These are phyloP conservation scores for Sclerotinia borealis DNA, from an alignment of 2,329 filamentous ascomycete species.

Conservation along the genomic window DNA sequence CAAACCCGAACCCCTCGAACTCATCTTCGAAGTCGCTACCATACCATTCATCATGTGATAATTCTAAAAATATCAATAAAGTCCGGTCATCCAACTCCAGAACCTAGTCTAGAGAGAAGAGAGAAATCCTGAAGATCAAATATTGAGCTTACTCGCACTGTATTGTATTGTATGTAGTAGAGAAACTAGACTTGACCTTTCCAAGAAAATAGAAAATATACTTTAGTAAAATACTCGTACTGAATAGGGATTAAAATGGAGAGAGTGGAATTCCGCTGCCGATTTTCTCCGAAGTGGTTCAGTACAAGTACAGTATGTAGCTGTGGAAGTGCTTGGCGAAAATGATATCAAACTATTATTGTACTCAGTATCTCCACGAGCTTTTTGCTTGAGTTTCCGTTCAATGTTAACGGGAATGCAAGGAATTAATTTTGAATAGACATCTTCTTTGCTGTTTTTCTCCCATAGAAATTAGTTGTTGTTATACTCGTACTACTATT, in stretches of 20 bases:
- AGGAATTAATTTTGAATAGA: no score
- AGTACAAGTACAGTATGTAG: neutral
- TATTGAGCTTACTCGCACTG: no score
- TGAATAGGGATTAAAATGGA: neutral
- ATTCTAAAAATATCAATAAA: no score
- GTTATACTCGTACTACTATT: neutral
- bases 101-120: neutral
- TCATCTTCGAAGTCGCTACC: neutral
- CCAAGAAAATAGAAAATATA: no score
- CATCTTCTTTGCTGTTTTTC: no score
- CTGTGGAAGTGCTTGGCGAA: neutral
- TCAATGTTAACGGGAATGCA: neutral
- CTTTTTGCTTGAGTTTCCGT: neutral
- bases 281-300: neutral
- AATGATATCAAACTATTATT: no score
- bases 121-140: neutral
- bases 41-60: neutral
- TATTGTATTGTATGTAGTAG: no score
- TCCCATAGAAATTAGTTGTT: neutral
- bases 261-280: neutral
- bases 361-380: no score
- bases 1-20: neutral
- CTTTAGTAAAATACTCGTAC: no score
- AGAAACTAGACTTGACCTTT: no score
- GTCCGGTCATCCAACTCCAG: no score